These are phyloP conservation scores for Phytophthora pseudosyringae DNA, from an alignment of 352 stramenopile genomes.

Conservation along the genomic window DNA sequence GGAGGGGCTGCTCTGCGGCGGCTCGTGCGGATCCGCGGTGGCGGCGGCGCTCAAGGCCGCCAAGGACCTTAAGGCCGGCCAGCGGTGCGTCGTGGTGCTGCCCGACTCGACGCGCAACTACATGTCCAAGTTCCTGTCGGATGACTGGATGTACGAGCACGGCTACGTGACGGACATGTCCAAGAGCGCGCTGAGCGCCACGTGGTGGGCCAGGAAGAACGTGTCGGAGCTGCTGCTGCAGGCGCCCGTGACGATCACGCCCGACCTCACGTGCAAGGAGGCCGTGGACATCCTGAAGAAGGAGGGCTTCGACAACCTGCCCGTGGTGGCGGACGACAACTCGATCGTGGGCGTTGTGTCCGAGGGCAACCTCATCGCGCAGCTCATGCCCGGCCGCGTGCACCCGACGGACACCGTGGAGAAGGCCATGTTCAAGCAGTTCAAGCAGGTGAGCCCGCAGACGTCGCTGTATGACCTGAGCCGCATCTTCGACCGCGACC, in stretches of 20 bases:
- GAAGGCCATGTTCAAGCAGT: constrained; percentile 97
- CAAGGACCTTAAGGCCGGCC: constrained; percentile 84
- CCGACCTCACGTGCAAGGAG: constrained; percentile 92
- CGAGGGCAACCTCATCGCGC: constrained; percentile 95
- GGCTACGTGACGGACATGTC: constrained; percentile 81
- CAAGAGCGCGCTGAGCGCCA: constrained; percentile 81
- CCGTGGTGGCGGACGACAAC: constrained; percentile 81
- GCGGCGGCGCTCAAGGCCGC: constrained; percentile 85
- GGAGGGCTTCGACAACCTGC: constrained; percentile 89
- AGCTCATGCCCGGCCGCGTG: constrained; percentile 91
- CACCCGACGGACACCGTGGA: constrained; percentile 85
- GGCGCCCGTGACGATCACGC: constrained; percentile 93
- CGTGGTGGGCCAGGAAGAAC: constrained; percentile 95
- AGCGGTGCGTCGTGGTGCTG: constrained; percentile 95
- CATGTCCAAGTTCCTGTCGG: constrained; percentile 98
- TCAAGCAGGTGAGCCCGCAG: constrained; percentile 93
- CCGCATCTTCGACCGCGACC: constrained; percentile 95
- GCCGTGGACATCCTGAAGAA: constrained; percentile 95
- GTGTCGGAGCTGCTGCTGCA: constrained; percentile 90
- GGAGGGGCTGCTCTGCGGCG: constrained; percentile 95
- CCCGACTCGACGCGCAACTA: constrained; percentile 97
- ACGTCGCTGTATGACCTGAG: constrained; percentile 93
- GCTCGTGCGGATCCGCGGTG: constrained; percentile 93
- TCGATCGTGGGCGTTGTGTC: constrained; percentile 96
- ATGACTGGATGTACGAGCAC: constrained; percentile 95